Conservation (phyloP, 305 asterid species). For the Fraxinus velutina region DNA sequence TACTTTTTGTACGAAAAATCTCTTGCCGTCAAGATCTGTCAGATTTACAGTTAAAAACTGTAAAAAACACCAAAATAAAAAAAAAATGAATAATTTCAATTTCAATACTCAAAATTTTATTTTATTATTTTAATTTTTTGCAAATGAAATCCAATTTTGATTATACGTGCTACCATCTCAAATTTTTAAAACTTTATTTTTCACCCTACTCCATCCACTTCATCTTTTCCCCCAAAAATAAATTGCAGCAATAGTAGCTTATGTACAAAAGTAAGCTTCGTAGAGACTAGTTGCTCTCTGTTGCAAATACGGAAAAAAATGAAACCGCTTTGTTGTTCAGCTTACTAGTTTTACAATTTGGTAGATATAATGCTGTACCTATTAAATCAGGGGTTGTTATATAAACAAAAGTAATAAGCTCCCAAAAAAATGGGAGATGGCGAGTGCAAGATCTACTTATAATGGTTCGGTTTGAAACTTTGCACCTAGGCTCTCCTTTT, state of each 20-base stretch:
- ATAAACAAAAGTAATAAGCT: not conserved
- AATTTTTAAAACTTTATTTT: too few species aligned
- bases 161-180: too few species aligned
- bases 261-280: not conserved
- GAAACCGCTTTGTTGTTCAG: not conserved
- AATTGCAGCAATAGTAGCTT: not conserved
- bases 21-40: too few species aligned
- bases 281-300: not conserved
- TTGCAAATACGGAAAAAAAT: not conserved
- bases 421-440: not conserved
- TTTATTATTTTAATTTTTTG: too few species aligned
- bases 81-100: too few species aligned
- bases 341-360: not conserved
- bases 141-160: too few species aligned
- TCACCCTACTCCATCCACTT: too few species aligned
- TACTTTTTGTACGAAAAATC: not conserved
- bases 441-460: not conserved
- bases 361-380: not conserved
- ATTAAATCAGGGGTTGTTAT: not conserved
- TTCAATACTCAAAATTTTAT: too few species aligned
- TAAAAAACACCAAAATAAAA: too few species aligned
- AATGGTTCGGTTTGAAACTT: not conserved
- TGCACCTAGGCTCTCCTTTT: not conserved
- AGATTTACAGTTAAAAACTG: too few species aligned
- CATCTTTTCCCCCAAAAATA: too few species aligned